Percentiles rank a stretch among this genome's conserved stretches.
phyloP scores from a whole-genome alignment of 768 basidiomycete species.

The Boletus rex-veris region DNA sequence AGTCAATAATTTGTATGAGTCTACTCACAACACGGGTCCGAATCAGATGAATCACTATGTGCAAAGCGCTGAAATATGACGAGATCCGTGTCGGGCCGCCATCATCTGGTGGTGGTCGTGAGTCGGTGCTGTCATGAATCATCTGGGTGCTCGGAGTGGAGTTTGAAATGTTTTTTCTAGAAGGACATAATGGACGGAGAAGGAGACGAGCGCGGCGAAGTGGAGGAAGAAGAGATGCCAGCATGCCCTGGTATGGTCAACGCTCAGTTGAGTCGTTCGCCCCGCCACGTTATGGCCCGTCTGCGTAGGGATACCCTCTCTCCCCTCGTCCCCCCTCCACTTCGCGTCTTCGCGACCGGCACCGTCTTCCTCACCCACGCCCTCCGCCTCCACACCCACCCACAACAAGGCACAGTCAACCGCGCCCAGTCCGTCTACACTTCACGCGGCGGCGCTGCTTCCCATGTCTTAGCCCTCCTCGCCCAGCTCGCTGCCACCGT shows the following conservation, averaged over 20 bases:
- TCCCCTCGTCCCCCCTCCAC: conserved; percentile 19
- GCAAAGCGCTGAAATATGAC: no score
- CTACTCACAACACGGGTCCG: no score
- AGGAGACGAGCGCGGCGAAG: no score
- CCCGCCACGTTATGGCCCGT: conserved; percentile 21
- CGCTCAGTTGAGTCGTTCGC: not conserved
- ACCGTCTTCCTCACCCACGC: conserved; percentile 79
- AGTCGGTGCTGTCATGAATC: no score
- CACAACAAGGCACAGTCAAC: conserved; percentile 50
- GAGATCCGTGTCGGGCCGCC: no score
- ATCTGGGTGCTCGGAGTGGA: no score
- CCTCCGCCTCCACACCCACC: conserved; percentile 58
- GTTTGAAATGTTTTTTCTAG: no score
- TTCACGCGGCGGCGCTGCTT: conserved; percentile 69
- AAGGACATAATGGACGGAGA: not conserved
- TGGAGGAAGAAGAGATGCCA: not conserved
- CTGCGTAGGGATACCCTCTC: conserved; percentile 26
- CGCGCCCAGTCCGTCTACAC: conserved; percentile 72
- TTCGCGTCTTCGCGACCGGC: conserved; percentile 76
- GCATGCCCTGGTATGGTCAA: not conserved
- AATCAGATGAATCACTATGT: no score
- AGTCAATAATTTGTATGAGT: no score
- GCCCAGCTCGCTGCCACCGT: conserved; percentile 52
- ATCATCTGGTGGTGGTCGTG: no score
- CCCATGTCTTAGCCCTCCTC: conserved; percentile 63